Evolutionary conservation across 306 rosid genomes (phyloP).

Genomic region (Pyrus pyrifolia): DNA sequence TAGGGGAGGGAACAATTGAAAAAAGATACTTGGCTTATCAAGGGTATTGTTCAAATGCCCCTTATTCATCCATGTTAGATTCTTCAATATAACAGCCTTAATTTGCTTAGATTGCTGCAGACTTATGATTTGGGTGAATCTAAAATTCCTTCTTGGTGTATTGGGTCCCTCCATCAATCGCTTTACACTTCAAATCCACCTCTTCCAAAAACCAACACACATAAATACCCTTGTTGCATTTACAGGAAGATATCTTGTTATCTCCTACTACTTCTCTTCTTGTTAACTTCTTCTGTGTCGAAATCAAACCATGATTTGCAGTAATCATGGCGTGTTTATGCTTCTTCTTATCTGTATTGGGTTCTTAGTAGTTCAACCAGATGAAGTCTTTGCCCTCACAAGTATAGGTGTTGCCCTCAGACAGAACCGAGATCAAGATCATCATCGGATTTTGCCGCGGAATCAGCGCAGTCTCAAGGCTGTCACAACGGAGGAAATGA

Average conservation of each 20-base stretch:
- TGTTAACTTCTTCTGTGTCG: conserved; percentile 20
- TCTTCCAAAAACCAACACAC: conserved; percentile 35
- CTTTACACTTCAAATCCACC: conserved; percentile 59
- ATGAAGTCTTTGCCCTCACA: conserved; percentile 36
- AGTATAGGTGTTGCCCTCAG: conserved; percentile 42
- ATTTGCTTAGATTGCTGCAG: conserved; percentile 48
- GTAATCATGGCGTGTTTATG: conserved; percentile 30
- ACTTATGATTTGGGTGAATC: conserved; percentile 78
- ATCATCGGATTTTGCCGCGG: conserved; percentile 22
- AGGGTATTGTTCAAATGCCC: conserved; percentile 57
- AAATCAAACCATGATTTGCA: conserved; percentile 48
- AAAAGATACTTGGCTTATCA: conserved; percentile 84
- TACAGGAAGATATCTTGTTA: conserved; percentile 33
- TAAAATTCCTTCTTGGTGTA: conserved; percentile 37
- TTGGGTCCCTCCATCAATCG: conserved; percentile 34
- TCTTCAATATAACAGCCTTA: conserved; percentile 78
- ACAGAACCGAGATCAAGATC: conserved; percentile 32
- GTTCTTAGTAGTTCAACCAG: conserved; percentile 44
- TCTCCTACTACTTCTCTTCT: conserved; percentile 21
- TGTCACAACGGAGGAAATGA: conserved; percentile 31
- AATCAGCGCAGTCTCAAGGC: conserved; percentile 28
- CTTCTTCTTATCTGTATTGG: conserved; percentile 57
- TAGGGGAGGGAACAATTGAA: conserved; percentile 24
- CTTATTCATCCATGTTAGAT: conserved; percentile 75
- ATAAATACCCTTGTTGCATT: conserved; percentile 42